Conservation (phyloP, 345 rosid genomes). For the Triadica sebifera region DNA sequence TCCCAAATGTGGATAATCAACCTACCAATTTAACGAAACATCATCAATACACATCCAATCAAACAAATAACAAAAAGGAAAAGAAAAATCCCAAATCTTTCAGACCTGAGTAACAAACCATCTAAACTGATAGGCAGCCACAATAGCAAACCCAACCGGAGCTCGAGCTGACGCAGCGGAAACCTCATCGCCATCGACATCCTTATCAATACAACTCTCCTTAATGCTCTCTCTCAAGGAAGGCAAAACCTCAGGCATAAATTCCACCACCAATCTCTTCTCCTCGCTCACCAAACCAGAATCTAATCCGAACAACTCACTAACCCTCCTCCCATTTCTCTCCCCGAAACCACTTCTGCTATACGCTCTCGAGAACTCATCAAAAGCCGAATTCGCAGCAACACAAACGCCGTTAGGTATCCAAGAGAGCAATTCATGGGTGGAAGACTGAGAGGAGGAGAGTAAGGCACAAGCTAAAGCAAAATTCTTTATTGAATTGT, state of each 20-base stretch:
- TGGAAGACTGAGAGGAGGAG: slow-evolving; percentile 49
- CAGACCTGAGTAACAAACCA: slow-evolving; percentile 86
- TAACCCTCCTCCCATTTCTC: slow-evolving; percentile 26
- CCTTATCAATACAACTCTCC: slow-evolving; percentile 63
- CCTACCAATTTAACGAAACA: slow-evolving; percentile 31
- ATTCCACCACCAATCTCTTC: slow-evolving; percentile 40
- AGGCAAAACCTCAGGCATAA: slow-evolving; percentile 57
- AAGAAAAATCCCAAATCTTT: background rate
- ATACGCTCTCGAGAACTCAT: slow-evolving; percentile 41
- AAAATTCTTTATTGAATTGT: slow-evolving; percentile 40
- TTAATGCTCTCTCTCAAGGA: slow-evolving; percentile 55
- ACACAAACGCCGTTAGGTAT: slow-evolving; percentile 41
- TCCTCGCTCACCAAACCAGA: slow-evolving; percentile 16
- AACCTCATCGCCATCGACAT: slow-evolving; percentile 47
- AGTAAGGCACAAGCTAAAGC: slow-evolving; percentile 67
- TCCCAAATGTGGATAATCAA: slow-evolving; percentile 54
- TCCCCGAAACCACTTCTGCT: slow-evolving; percentile 18
- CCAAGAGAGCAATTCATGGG: slow-evolving; percentile 70
- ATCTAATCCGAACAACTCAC: slow-evolving; percentile 26
- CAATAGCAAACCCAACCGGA: slow-evolving; percentile 65
- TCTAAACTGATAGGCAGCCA: slow-evolving; percentile 73
- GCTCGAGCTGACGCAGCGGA: slow-evolving; percentile 58
- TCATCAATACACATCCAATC: background rate
- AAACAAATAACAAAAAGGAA: background rate
- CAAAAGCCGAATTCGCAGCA: slow-evolving; percentile 37